Conservation (phyloP, 2,329 filamentous ascomycete species). For the Hirsutella rhossiliensis region DNA sequence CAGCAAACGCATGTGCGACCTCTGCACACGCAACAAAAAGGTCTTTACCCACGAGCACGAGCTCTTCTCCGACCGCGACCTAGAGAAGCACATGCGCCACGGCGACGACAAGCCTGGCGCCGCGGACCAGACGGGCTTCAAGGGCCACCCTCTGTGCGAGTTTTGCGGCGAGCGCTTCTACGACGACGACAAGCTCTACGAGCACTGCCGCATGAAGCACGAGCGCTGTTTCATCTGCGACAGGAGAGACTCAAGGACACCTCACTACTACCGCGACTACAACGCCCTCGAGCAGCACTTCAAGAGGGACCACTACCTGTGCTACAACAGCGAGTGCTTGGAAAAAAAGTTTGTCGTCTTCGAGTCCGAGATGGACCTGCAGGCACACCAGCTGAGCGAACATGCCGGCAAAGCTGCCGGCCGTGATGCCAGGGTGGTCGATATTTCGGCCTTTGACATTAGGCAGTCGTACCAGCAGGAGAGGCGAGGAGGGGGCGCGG, state of each 20-base stretch:
- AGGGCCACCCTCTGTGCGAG: constrained; percentile 84
- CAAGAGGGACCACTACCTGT: constrained; percentile 74
- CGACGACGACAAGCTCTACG: constrained; percentile 86
- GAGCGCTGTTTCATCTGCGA: constrained; percentile 95
- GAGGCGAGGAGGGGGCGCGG: constrained; percentile 27
- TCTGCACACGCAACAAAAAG: constrained; percentile 89
- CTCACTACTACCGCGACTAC: constrained; percentile 89
- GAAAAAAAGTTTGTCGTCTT: constrained; percentile 99
- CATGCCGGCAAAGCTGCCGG: constrained; percentile 80
- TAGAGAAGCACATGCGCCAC: constrained; percentile 77
- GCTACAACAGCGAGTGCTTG: constrained; percentile 72
- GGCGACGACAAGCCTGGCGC: constrained; percentile 88
- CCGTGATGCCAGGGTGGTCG: constrained; percentile 72
- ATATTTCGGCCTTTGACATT: constrained; percentile 77
- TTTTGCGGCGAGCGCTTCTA: constrained; percentile 93
- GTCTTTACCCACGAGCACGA: constrained; percentile 98
- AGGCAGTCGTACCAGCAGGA: constrained; percentile 59
- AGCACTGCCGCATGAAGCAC: constrained; percentile 87
- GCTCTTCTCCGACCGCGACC: constrained; percentile 68
- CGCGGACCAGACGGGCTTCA: constrained; percentile 88
- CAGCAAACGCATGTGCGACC: constrained; percentile 80
- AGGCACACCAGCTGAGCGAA: constrained; percentile 78
- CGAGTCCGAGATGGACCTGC: constrained; percentile 85
- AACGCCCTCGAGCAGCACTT: constrained; percentile 80
- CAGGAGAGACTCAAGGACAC: constrained; percentile 52